These are phyloP conservation scores for Hyaloperonospora brassicae DNA, from an alignment of 352 stramenopile species.

Conservation along the genomic window DNA sequence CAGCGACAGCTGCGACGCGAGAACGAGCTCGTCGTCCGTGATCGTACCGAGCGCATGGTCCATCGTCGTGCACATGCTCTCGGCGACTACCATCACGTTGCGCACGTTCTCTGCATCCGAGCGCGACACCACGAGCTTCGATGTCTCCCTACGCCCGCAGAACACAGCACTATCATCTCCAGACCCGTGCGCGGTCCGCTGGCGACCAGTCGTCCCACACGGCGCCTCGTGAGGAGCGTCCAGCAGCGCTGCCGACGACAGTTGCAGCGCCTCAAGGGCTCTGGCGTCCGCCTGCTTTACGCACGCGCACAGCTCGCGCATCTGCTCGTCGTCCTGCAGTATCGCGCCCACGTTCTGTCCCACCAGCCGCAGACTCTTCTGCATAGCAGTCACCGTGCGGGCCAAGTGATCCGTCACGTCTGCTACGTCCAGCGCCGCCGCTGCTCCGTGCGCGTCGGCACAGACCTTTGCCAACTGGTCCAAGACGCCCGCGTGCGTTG, in stretches of 20 bases:
- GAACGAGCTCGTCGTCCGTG: conserved; percentile 53
- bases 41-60: conserved; percentile 69
- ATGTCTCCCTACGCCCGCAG: conserved; percentile 1
- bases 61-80: conserved; percentile 69
- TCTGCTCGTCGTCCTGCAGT: conserved; percentile 55
- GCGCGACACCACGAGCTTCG: conserved; percentile 15
- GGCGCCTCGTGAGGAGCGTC: conserved; percentile 5
- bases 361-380: conserved; percentile 55
- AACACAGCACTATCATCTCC: conserved; percentile 9
- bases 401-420: conserved; percentile 48
- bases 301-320: conserved; percentile 47
- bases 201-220: no score
- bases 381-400: conserved; percentile 48
- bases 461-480: conserved; percentile 59
- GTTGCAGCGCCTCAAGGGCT: conserved; percentile 38
- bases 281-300: conserved; percentile 39
- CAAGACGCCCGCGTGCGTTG: conserved; percentile 43
- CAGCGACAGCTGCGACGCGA: conserved; percentile 65
- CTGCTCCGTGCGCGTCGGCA: conserved; percentile 44
- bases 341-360: conserved; percentile 45
- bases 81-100: conserved; percentile 63
- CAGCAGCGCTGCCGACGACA: conserved; percentile 15
- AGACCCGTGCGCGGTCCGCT: neutral
- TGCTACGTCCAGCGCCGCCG: conserved; percentile 43
- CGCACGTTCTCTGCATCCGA: conserved; percentile 62